Conservation (phyloP, 1,139 yeast genomes). For the Yamadazyma siamensis region DNA sequence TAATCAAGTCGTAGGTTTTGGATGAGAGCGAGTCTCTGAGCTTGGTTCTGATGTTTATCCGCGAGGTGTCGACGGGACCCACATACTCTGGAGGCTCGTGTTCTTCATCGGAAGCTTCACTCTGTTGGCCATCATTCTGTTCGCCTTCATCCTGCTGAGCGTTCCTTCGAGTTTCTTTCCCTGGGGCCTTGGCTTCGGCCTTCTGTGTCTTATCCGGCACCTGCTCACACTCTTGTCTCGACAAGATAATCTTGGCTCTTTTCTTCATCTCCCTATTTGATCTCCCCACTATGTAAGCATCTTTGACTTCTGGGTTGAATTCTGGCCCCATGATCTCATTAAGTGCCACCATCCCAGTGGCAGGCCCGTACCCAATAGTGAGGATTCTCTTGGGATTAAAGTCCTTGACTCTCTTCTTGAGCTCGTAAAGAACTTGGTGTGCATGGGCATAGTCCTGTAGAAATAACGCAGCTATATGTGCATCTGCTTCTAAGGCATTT, state of each 20-base stretch:
- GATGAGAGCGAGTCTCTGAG: slow-evolving; percentile 46
- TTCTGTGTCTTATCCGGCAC: neutral
- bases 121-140: slow-evolving; percentile 16
- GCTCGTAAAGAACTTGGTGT: slow-evolving; percentile 64
- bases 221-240: slow-evolving; percentile 63
- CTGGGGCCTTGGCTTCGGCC: neutral
- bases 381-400: slow-evolving; percentile 68
- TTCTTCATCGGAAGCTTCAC: slow-evolving; percentile 14
- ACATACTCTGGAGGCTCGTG: slow-evolving; percentile 24
- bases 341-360: slow-evolving; percentile 84
- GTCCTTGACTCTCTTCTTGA: slow-evolving; percentile 49
- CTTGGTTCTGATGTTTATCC: slow-evolving; percentile 51
- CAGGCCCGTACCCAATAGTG: slow-evolving; percentile 90
- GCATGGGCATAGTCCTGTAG: slow-evolving; percentile 79
- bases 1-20: slow-evolving; percentile 71
- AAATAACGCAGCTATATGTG: slow-evolving; percentile 80
- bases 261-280: slow-evolving; percentile 62
- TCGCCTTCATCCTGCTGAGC: slow-evolving; percentile 17
- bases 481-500: slow-evolving; percentile 66
- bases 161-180: too few species aligned
- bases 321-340: slow-evolving; percentile 73
- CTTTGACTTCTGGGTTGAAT: slow-evolving; percentile 61
- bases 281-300: slow-evolving; percentile 72
- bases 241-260: slow-evolving; percentile 71
- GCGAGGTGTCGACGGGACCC: slow-evolving; percentile 60